phyloP scores from a whole-genome alignment of 768 basidiomycete genomes.

The Lentinula sp. region DNA sequence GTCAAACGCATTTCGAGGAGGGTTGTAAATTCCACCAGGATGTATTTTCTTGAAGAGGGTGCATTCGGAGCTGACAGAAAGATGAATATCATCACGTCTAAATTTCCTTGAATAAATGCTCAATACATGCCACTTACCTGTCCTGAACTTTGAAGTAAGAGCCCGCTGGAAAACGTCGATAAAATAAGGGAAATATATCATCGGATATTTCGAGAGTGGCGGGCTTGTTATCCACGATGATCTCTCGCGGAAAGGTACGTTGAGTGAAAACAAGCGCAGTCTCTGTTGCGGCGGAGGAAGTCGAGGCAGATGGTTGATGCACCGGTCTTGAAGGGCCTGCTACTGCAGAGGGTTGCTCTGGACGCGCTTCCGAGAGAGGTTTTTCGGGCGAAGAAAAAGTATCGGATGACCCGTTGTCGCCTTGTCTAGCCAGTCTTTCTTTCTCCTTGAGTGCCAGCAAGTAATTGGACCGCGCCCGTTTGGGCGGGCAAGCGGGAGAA shows the following conservation, averaged over 20 bases:
- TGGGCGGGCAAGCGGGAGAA: neutral
- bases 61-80: neutral
- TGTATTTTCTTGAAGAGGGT: neutral
- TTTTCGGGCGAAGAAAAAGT: neutral
- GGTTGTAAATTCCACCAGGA: constrained; percentile 39
- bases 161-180: constrained; percentile 5
- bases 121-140: constrained; percentile 2
- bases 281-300: neutral
- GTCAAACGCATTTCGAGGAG: constrained; percentile 54
- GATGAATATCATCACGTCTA: neutral
- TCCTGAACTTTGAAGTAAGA: neutral
- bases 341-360: neutral
- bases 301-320: neutral
- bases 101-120: constrained; percentile 1
- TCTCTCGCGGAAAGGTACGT: constrained; percentile 2
- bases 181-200: constrained; percentile 1
- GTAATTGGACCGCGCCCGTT: constrained; percentile 3
- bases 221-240: neutral
- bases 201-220: neutral
- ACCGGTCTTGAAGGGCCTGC: neutral
- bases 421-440: neutral
- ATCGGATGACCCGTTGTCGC: neutral
- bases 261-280: neutral
- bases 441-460: neutral
- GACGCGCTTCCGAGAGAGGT: neutral